Evolutionary conservation across 495 filamentous ascomycete genomes (phyloP).

Genomic region (Poronia punctata): DNA sequence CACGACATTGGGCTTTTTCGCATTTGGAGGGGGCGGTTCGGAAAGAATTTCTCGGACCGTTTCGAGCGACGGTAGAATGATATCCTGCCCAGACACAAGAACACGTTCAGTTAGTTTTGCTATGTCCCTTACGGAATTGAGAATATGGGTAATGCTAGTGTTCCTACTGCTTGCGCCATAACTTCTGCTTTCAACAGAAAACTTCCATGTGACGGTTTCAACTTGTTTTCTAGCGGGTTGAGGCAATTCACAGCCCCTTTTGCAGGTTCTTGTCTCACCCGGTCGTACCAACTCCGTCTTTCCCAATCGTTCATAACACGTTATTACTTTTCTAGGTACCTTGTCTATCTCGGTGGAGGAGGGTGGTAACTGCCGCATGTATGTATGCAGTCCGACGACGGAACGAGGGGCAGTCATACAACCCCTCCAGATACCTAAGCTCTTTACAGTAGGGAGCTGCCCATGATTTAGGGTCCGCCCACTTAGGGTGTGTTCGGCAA

Average conservation of each 20-base stretch:
- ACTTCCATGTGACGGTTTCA: neutral
- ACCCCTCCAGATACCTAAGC: no score
- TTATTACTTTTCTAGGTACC: no score
- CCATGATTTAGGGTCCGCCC: no score
- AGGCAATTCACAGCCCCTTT: conserved; percentile 6
- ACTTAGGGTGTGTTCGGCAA: no score
- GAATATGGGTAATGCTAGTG: neutral
- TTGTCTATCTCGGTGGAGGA: no score
- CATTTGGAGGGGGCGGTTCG: conserved; percentile 10
- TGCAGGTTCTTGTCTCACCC: conserved; percentile 8
- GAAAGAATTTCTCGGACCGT: conserved; percentile 23
- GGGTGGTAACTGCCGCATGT: no score
- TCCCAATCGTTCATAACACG: neutral
- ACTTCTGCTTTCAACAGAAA: neutral
- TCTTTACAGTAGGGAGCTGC: no score
- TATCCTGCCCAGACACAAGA: conserved; percentile 14
- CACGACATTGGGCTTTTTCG: conserved; percentile 61
- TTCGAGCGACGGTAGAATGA: conserved; percentile 26
- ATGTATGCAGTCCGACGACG: conserved; percentile 3
- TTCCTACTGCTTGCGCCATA: conserved; percentile 31
- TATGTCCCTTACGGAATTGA: neutral
- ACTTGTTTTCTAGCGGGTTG: conserved; percentile 1
- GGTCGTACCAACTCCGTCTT: neutral
- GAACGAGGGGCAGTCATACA: conserved; percentile 5
- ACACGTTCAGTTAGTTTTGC: conserved; percentile 2